These are phyloP conservation scores for Fusarium sp. DNA, from an alignment of 2,329 filamentous ascomycete species.

Conservation along the genomic window DNA sequence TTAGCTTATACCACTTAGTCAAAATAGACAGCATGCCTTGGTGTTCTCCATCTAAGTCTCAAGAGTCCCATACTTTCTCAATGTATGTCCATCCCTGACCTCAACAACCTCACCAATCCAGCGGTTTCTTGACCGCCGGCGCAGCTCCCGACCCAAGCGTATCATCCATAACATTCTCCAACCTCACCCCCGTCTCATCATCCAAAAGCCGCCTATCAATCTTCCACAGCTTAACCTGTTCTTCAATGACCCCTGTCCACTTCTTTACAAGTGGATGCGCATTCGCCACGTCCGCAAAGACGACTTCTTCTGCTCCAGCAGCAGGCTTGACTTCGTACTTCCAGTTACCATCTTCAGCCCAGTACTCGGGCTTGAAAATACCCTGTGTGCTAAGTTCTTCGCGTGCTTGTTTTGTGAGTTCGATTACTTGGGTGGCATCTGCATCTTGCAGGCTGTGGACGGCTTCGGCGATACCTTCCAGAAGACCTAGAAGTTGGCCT, in stretches of 20 bases:
- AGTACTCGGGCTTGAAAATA: conserved; percentile 74
- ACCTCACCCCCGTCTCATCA: conserved; percentile 48
- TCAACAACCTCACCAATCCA: conserved; percentile 53
- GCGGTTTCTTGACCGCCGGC: conserved; percentile 46
- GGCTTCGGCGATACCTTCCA: conserved; percentile 76
- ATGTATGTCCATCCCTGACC: neutral
- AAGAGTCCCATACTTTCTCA: neutral
- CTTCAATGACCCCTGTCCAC: conserved; percentile 62
- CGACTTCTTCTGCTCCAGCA: conserved; percentile 55
- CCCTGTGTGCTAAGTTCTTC: conserved; percentile 69
- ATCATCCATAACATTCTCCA: conserved; percentile 46
- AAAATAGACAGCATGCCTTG: conserved; percentile 5
- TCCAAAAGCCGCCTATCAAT: conserved; percentile 50
- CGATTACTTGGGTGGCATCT: neutral
- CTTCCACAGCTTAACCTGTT: conserved; percentile 49
- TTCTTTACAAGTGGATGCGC: conserved; percentile 74
- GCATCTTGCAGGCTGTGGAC: conserved; percentile 47
- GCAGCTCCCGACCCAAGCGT: conserved; percentile 39
- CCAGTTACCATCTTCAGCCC: conserved; percentile 78
- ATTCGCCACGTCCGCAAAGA: conserved; percentile 71
- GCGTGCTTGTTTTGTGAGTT: conserved; percentile 56
- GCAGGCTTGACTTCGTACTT: conserved; percentile 64
- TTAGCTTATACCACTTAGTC: neutral
- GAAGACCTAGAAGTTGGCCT: conserved; percentile 78
- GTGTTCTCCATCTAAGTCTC: neutral